Conservation (phyloP, 129 eudicot species). For the Lonicera japonica region DNA sequence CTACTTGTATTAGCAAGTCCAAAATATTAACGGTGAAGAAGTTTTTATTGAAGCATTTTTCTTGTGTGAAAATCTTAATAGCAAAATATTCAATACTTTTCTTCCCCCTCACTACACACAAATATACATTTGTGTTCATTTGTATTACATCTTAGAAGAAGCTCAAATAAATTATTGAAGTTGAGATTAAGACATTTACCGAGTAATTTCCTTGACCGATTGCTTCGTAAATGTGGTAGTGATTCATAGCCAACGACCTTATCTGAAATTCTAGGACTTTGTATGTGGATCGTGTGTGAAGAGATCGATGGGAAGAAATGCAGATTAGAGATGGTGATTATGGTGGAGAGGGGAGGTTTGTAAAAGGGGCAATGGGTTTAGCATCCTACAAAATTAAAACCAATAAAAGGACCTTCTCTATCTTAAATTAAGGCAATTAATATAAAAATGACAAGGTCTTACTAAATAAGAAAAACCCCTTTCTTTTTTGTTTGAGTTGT, state of each 20-base stretch:
- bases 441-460: too few species aligned
- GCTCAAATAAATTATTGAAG: not conserved
- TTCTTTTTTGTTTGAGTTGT: too few species aligned
- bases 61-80: conserved; percentile 69
- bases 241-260: conserved; percentile 46
- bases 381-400: too few species aligned
- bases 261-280: conserved; percentile 22
- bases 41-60: conserved; percentile 84
- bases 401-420: too few species aligned
- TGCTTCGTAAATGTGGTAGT: conserved; percentile 79
- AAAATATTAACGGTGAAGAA: not conserved
- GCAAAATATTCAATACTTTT: conserved; percentile 76
- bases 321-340: conserved; percentile 12
- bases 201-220: conserved; percentile 90
- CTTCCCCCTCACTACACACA: conserved; percentile 73
- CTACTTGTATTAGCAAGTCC: too few species aligned
- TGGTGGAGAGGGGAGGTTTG: not conserved
- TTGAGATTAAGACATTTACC: conserved; percentile 24
- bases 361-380: too few species aligned
- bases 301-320: too few species aligned
- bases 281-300: not conserved
- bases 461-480: too few species aligned
- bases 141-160: not conserved
- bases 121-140: not conserved
- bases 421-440: too few species aligned